Base-by-base conservation (phyloP, 306 rosid species). In the Casuarina equisetifolia region DNA sequence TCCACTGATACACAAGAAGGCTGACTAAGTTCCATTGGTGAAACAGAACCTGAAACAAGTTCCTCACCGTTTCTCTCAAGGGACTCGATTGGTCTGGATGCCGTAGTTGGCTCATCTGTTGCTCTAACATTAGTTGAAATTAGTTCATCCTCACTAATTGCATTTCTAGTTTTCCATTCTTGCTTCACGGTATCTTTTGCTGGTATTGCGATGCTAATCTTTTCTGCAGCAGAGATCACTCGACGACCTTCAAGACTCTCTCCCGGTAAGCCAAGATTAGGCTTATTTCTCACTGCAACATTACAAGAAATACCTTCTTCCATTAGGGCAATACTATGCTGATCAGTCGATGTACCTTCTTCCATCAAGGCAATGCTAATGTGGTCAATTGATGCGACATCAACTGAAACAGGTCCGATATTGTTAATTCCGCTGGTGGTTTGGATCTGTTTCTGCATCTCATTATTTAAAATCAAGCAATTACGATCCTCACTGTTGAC, bases 381-480 rank as follows among this genome's bases (percentile, higher is more conserved):
- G 35, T 4, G 50, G 71, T 66, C 42, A 9, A 43, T 66, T 66
- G 71, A 63, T 17, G 69, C 49, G 20, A 48, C 43, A 53, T 64
- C 51, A 76, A 64, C 50, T 49, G 82, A 76, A 50, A 63, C 69
- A 62, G 80, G 73, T 48, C 40, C 75, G 51, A 6, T 7, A 50
- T 78, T 52, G 6, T 71, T 55, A 68, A 55, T 68, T 83, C 73
- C 44, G 69, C 72, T 45, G n/a, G 82, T 70, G 74, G 73, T 74
- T 71, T 74, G 81, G 53, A 71, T 69, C 78, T 78, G 84, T 61
- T 79, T 85, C 76, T 70, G 83, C 79, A 72, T 45, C 45, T 81
- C 77, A 51, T 13, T 76, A 67, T 78, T 84, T 77, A 73, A 44
- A 58, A 79, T 40, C 72, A 72, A 19, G 42, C 57, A 38, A 55